Evolutionary conservation across 805 yeast genomes (phyloP).

Genomic region (Kuraishia hungarica): DNA sequence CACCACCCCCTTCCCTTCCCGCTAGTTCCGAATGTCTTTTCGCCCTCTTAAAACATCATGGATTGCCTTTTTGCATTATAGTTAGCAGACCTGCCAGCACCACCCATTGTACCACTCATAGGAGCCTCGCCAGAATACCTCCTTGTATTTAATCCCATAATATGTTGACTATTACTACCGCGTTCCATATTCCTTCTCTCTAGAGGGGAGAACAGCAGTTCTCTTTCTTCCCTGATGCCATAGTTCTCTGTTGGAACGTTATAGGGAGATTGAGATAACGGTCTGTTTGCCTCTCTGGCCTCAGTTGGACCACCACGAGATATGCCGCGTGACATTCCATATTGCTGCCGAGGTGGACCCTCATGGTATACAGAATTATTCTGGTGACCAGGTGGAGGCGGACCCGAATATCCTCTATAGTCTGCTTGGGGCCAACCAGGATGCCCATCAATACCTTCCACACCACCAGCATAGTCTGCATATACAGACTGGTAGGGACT

Average conservation of each 20-base stretch:
- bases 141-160: background rate
- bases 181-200: background rate
- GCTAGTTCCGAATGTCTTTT: too few species aligned
- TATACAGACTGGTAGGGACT: background rate
- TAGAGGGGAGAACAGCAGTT: background rate
- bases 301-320: background rate
- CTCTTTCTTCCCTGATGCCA: background rate
- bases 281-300: background rate
- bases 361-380: background rate
- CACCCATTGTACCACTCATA: background rate
- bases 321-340: background rate
- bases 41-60: too few species aligned
- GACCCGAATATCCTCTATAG: background rate
- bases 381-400: background rate
- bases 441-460: background rate
- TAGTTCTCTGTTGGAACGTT: background rate
- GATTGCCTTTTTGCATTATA: too few species aligned
- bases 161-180: background rate
- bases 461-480: background rate
- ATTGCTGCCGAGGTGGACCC: too few species aligned
- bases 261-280: background rate
- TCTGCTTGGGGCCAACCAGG: background rate
- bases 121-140: background rate
- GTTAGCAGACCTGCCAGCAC: slow-evolving; percentile 1
- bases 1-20: too few species aligned